These are phyloP conservation scores for Magnaporthiopsis rhizophila DNA, from an alignment of 2,329 filamentous ascomycete species.

Conservation along the genomic window DNA sequence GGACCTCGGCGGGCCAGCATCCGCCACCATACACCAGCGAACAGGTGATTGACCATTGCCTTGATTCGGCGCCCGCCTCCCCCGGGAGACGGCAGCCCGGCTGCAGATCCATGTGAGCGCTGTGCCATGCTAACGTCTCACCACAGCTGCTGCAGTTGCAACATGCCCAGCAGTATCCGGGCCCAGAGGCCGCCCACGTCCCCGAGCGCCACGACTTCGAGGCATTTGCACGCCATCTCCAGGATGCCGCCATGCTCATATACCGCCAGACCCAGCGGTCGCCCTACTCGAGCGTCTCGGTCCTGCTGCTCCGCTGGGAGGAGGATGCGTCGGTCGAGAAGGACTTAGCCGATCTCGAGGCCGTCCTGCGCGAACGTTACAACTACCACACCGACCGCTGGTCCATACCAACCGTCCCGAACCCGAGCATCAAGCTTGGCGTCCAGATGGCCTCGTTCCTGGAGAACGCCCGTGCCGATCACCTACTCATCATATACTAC, in stretches of 20 bases:
- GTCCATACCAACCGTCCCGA: constrained; percentile 51
- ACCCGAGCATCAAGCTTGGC: constrained; percentile 54
- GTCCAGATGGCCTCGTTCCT: constrained; percentile 53
- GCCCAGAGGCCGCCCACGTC: constrained; percentile 14
- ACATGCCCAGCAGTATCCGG: constrained; percentile 9
- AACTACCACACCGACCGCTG: constrained; percentile 53
- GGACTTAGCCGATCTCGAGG: constrained; percentile 47
- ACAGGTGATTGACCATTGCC: not conserved
- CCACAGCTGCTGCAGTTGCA: constrained; percentile 7
- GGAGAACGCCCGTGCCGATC: constrained; percentile 47
- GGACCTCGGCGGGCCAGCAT: constrained; percentile 3
- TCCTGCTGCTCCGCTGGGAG: constrained; percentile 55
- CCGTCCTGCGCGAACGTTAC: constrained; percentile 51
- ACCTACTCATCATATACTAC: constrained; percentile 58
- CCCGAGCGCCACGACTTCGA: constrained; percentile 54
- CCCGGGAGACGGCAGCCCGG: constrained; percentile 5
- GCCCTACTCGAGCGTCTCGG: constrained; percentile 50
- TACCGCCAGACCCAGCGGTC: constrained; percentile 53
- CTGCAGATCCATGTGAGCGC: not conserved
- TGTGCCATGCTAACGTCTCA: not conserved
- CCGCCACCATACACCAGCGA: not conserved
- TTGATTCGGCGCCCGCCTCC: not conserved
- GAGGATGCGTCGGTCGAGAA: constrained; percentile 46
- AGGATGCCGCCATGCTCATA: constrained; percentile 61
- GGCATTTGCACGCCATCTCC: constrained; percentile 57